phyloP scores from a whole-genome alignment of 139 green algal species.

The Chlorella vulgaris region DNA sequence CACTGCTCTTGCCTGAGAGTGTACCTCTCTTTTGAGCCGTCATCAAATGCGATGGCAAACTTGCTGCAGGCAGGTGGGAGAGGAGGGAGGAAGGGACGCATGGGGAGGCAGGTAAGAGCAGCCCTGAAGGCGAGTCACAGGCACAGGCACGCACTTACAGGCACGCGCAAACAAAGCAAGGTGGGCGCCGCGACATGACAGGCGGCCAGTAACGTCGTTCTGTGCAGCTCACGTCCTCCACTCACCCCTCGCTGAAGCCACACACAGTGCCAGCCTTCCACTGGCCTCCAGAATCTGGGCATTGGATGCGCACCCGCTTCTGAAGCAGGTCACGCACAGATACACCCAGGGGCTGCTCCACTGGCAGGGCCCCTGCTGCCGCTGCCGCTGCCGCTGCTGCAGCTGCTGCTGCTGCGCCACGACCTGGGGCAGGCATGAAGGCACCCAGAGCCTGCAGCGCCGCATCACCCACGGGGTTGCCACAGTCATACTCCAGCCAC shows the following conservation, averaged over 20 bases:
- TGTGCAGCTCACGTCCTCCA: background rate
- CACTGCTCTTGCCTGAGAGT: slow-evolving; percentile 19
- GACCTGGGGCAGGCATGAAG: too few relatives aligned
- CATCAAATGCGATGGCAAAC: slow-evolving; percentile 21
- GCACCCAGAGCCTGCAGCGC: background rate
- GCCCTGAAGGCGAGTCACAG: background rate
- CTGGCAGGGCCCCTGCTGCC: background rate
- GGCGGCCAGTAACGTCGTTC: background rate
- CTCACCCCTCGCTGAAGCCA: slow-evolving; percentile 25
- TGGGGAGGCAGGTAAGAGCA: background rate
- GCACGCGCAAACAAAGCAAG: background rate
- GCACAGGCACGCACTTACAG: too few relatives aligned
- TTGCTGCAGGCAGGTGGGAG: slow-evolving; percentile 10
- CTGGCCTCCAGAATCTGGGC: background rate
- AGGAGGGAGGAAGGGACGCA: background rate
- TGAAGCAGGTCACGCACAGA: background rate
- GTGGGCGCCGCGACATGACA: background rate
- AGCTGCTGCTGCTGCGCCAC: background rate
- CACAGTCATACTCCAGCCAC: slow-evolving; percentile 15
- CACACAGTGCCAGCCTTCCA: slow-evolving; percentile 6
- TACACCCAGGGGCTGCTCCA: slow-evolving; percentile 16
- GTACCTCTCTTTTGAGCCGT: slow-evolving; percentile 5
- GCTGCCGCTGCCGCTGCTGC: background rate
- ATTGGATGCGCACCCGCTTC: slow-evolving; percentile 17
- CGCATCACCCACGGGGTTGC: background rate